phyloP scores from a whole-genome alignment of 805 yeast species.

The Suhomyces kilbournensis region DNA sequence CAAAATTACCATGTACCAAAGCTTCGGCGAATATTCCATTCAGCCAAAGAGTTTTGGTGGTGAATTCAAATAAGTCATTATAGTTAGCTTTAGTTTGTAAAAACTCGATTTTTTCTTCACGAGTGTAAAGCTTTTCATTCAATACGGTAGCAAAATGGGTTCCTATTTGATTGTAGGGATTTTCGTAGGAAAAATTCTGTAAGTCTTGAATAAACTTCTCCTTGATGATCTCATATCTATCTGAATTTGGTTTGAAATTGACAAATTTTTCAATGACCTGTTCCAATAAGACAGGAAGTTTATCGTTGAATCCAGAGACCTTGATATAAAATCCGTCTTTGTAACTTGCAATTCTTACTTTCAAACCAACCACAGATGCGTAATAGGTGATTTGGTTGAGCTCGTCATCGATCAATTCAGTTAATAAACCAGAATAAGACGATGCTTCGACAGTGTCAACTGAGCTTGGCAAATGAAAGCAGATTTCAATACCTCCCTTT shows the following conservation, averaged over 20 bases:
- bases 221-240: constrained; percentile 65
- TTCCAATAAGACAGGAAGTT: constrained; percentile 59
- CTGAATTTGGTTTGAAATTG: constrained; percentile 47
- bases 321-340: constrained; percentile 70
- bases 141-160: constrained; percentile 58
- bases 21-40: constrained; percentile 65
- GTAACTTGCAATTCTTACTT: constrained; percentile 53
- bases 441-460: constrained; percentile 56
- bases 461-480: constrained; percentile 63
- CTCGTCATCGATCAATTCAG: constrained; percentile 71
- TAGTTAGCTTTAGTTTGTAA: constrained; percentile 41
- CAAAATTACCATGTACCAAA: constrained; percentile 73
- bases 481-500: constrained; percentile 67
- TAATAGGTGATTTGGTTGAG: constrained; percentile 76
- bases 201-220: constrained; percentile 61
- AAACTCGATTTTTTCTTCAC: constrained; percentile 57
- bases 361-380: constrained; percentile 79
- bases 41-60: constrained; percentile 44
- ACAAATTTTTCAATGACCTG: constrained; percentile 56
- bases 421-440: constrained; percentile 58
- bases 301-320: constrained; percentile 81
- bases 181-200: constrained; percentile 66
- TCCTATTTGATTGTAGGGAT: constrained; percentile 76
- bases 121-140: constrained; percentile 69
- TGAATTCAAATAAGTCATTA: constrained; percentile 50